Base-by-base conservation (phyloP, 345 rosid genomes). In the Psidium friedrichsthalianum region DNA sequence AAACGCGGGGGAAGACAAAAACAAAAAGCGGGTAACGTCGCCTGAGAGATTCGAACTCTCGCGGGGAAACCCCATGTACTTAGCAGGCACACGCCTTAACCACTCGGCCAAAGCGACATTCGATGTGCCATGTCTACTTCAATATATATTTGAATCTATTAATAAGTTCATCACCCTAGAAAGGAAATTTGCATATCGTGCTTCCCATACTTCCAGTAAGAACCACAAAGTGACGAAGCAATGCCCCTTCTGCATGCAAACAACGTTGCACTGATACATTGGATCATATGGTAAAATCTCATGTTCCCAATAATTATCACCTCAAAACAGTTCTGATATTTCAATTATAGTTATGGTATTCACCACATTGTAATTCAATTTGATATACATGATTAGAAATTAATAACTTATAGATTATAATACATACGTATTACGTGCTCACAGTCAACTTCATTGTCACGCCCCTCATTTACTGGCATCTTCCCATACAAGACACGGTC, bases 61-160 rank as follows among this genome's bases (percentile, higher is more conserved):
- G 94, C 94, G 92, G 93, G 92, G 94, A 92, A 90, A 91, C 95
- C 95, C 95, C 93, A 91, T 93, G 92, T 91, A 92, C 90, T 94
- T 93, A 92, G 94, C 95, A 92, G 93, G 93, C 97, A 94, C 95
- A 92, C 94, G 93, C 95, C 96, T 93, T 94, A 94, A 94, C 97
- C 93, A 93, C 95, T 94, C 93, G 93, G 96, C 96, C 95, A 93
- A 94, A 92, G 95, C 93, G 92, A 90, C 96, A 1, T 10, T n/a
- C 1, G 3, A 3, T 36, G 36, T 3, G 36, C 36, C 36, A 2
- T 36, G 36, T 36, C 36, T 36, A 36, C 36, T 36, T 36, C 36
- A 36, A 36, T 36, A 36, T 36, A 36, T 36, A 36, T 36, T 36
- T 36, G 36, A 36, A 36, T 36, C 3, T 36, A 36, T 36, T 3